Evolutionary conservation across 2,329 filamentous ascomycete genomes (phyloP), one percentile per base, ranked within the genome.

Genomic region (Arthrocladium fulminans): DNA sequence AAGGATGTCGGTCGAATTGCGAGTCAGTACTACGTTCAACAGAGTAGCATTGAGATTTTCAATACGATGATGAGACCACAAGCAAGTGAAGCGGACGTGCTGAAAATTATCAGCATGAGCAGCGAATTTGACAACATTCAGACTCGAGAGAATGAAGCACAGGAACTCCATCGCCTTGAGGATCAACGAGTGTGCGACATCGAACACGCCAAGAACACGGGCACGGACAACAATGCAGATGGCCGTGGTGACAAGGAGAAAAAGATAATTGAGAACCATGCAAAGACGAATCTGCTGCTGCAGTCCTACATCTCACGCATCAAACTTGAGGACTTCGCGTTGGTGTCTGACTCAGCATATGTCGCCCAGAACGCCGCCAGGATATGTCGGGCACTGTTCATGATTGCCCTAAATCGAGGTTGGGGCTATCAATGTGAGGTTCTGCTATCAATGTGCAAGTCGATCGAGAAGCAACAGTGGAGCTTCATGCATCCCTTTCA

Each of bases 91-190:
- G 88, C 88, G 4, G 92, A 98, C 61, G 83, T 96, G 40, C 72
- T 98, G 47, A 86, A 85, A 61, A 97, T 98, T 88, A 88, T 98
- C 61, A 89, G 88, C 58, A 88, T 92, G 85, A 95, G 89, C 63
- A 88, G 89, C 55, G 92, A 98, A 65, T 98, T 98, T 59, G 88
- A 97, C 69, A 95, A 98, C 57, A 86, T 98, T 35, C 89, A 96
- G 62, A 88, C 86, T 3, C 76, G 94, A 53, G 92, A 98, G 48
- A 92, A 72, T 45, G 94, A 98, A 66, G 83, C 84, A 49, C 86
- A 89, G 59, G 94, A 98, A 64, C 73, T 98, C n/a, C 76, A 76
- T 15, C 75, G 79, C 19, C 74, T 98, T 45, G 80, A 79, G 54
- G 73, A 86, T 0, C 80, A 88, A 27, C 73, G 77, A 13, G 77